Base-by-base conservation (phyloP, 176 grass and related monocot species). In the Cocos nucifera region DNA sequence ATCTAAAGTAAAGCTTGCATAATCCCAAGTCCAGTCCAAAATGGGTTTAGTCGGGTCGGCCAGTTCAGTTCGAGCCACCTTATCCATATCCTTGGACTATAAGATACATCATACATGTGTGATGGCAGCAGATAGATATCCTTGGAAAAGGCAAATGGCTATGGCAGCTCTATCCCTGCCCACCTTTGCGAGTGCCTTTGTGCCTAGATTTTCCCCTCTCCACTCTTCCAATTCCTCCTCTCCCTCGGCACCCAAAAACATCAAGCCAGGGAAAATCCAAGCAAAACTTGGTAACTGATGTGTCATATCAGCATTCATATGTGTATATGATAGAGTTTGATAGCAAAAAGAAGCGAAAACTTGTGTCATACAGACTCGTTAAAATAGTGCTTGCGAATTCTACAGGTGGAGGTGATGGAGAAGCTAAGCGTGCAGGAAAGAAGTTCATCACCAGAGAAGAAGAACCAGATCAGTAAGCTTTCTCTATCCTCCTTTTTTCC, bases 371-470 rank as follows among this genome's bases (percentile, higher is more conserved):
- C 1, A 44, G 35, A 44, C 10, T 14, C 10, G 9, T 44, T 44
- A 44, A 0, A 44, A 44, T 2, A 0, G 35, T 44, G 32, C 2
- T 49, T 63, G 18, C 3, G 4, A 15, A 1, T 22, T n/a, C 5
- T 66, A 16, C 44, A 62, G 32, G 62, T 69, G 86, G 84, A 50
- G 87, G 84, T 61, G 83, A 91, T 55, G 87, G 76, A 15, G 93
- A 88, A 61, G 17, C 67, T 15, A 88, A 97, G 58, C 70, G 79
- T 63, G 80, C 26, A 17, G 85, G 91, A 81, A 89, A 81, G 70
- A 97, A 97, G 71, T 97, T 97, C 73, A 91, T 97, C 72, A 97
- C 84, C 58, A 85, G 53, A 77, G 87, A 97, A 73, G 76, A 97
- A 73, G 87, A 97, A 51, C 92, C 92, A 16, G 87, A 91, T 7